Conservation (phyloP, 75 land plant genomes). For the Selaginella tamariscina region DNA sequence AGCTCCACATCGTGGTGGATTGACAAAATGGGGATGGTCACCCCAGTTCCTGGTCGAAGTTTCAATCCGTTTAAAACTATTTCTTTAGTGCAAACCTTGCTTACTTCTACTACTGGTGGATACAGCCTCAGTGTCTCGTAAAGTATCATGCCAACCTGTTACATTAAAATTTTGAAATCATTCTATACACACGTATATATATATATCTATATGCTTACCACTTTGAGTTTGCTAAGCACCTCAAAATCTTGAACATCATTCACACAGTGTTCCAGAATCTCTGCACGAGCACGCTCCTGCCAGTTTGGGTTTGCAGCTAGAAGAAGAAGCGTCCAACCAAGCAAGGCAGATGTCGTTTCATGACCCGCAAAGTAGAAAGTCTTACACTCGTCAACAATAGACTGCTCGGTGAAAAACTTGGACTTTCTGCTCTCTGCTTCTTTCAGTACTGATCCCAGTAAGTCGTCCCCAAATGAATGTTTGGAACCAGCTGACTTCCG, state of each 20-base stretch:
- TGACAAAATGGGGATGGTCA: background rate
- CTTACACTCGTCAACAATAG: constrained; percentile 57
- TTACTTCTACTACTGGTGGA: background rate
- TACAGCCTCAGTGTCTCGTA: background rate
- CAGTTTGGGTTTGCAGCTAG: constrained; percentile 21
- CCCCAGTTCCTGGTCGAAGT: background rate
- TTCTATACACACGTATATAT: no score
- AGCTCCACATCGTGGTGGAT: background rate
- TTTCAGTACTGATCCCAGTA: background rate
- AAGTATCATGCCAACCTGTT: background rate
- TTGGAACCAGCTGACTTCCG: background rate
- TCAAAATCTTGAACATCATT: background rate
- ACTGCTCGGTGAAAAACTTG: background rate
- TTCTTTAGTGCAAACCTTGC: background rate
- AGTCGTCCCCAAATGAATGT: background rate
- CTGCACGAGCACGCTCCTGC: constrained; percentile 24
- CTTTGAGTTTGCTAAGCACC: background rate
- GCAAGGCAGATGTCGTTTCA: constrained; percentile 37
- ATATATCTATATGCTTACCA: no score
- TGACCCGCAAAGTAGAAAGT: constrained; percentile 59
- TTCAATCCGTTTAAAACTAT: background rate
- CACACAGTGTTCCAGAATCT: constrained; percentile 17
- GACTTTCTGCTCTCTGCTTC: background rate
- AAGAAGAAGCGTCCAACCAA: constrained; percentile 6
- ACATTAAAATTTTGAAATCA: background rate